These are phyloP conservation scores for Lepidium didymum DNA, from an alignment of 345 rosid genomes.

Conservation along the genomic window DNA sequence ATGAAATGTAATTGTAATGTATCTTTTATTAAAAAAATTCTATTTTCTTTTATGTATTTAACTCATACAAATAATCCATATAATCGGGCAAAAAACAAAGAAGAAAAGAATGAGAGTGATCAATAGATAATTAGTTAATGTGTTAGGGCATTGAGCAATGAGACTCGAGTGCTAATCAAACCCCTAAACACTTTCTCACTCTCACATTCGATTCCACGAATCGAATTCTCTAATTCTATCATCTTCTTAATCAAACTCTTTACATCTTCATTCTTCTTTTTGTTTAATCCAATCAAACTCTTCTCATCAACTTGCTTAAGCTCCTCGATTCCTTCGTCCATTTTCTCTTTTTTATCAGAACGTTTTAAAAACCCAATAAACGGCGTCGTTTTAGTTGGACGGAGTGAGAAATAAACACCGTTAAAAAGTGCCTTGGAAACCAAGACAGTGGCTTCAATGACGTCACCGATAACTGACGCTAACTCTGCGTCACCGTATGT, in stretches of 20 bases:
- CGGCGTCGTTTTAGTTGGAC: not conserved
- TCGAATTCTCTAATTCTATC: slow-evolving; percentile 27
- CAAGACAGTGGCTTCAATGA: slow-evolving; percentile 18
- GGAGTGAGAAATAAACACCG: slow-evolving; percentile 16
- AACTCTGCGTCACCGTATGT: slow-evolving; percentile 27
- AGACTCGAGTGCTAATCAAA: slow-evolving; percentile 31
- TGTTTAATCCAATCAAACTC: slow-evolving; percentile 18
- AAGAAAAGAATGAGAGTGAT: not conserved
- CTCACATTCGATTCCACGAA: slow-evolving; percentile 20
- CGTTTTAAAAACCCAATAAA: slow-evolving; percentile 22
- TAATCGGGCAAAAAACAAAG: not conserved
- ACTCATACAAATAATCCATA: slow-evolving; percentile 13
- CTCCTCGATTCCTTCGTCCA: slow-evolving; percentile 24
- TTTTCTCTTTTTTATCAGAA: not conserved
- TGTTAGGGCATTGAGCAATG: slow-evolving; percentile 31
- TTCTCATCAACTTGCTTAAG: slow-evolving; percentile 23
- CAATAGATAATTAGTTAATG: not conserved
- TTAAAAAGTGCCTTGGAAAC: slow-evolving; percentile 27
- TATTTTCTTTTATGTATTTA: slow-evolving; percentile 12
- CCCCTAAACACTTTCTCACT: slow-evolving; percentile 36
- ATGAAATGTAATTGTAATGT: not conserved
- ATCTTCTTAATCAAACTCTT: slow-evolving; percentile 24
- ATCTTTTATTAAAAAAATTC: not conserved
- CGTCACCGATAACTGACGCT: slow-evolving; percentile 24
- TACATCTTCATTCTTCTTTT: slow-evolving; percentile 30